Percentiles rank a stretch among this genome's conserved stretches.
Conservation (phyloP, 176 grass and related monocot genomes). For the Lolium multiflorum region DNA sequence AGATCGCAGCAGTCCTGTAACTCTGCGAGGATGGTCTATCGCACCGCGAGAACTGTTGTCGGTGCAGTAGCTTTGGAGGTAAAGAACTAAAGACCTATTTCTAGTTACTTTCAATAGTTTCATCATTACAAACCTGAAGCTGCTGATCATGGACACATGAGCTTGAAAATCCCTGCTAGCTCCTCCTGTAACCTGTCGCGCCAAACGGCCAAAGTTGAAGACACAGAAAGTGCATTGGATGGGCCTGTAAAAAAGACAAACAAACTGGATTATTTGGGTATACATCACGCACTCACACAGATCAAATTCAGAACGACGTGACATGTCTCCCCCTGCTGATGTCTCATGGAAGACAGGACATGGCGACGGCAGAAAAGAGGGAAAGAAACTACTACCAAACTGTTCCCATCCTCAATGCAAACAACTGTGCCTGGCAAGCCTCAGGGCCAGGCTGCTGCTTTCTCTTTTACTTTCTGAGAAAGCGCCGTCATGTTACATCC, state of each 20-base stretch:
- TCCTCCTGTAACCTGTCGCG: not conserved
- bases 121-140: not conserved
- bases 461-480: constrained; percentile 22
- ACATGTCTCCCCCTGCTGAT: constrained; percentile 16
- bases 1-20: not conserved
- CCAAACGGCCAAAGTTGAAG: not conserved
- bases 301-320: not conserved
- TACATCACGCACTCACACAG: not conserved
- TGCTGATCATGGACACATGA: too few species aligned
- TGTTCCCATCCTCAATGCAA: constrained; percentile 9
- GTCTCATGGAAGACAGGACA: constrained; percentile 34
- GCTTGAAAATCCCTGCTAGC: not conserved
- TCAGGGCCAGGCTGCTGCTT: not conserved
- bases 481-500: constrained; percentile 30
- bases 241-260: not conserved
- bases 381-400: not conserved
- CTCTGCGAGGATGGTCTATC: not conserved
- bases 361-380: not conserved
- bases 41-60: not conserved
- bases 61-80: not conserved
- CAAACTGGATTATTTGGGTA: not conserved
- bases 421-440: not conserved
- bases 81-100: not conserved
- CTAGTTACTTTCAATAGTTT: not conserved
- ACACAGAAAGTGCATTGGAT: not conserved